phyloP scores from a whole-genome alignment of 2,329 filamentous ascomycete species.

The Colletotrichum sidae region DNA sequence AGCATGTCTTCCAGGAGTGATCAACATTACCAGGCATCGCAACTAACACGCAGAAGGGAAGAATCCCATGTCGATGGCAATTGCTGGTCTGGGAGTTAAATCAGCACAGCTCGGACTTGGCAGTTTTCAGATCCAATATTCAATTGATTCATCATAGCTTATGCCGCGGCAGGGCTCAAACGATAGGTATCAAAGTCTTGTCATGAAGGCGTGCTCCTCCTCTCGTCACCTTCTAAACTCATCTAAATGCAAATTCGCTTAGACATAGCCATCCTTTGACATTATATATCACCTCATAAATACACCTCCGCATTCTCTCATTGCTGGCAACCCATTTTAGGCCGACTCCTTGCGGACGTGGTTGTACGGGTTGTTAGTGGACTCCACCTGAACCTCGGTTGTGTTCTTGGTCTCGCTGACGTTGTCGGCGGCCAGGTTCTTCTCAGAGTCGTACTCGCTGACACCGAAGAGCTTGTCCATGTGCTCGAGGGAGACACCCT shows the following conservation, averaged over 20 bases:
- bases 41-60: no score
- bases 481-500: constrained; percentile 52
- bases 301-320: background rate
- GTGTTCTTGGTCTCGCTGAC: constrained; percentile 29
- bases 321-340: background rate
- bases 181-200: constrained; percentile 36
- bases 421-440: constrained; percentile 29
- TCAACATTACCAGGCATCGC: no score
- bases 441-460: constrained; percentile 34
- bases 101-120: background rate
- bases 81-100: background rate
- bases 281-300: constrained; percentile 19
- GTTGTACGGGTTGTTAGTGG: constrained; percentile 27
- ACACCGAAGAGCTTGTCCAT: constrained; percentile 39
- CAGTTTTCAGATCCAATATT: constrained; percentile 1
- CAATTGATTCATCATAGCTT: constrained; percentile 8
- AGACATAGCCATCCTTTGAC: background rate
- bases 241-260: constrained; percentile 27
- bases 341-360: constrained; percentile 35
- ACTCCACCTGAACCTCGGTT: constrained; percentile 30
- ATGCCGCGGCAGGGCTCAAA: constrained; percentile 14
- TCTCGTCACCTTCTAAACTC: constrained; percentile 4
- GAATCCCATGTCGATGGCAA: no score
- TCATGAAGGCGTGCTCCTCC: constrained; percentile 1
- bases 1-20: no score